These are phyloP conservation scores for Scleroderma bovista DNA, from an alignment of 768 basidiomycete genomes.

Conservation along the genomic window DNA sequence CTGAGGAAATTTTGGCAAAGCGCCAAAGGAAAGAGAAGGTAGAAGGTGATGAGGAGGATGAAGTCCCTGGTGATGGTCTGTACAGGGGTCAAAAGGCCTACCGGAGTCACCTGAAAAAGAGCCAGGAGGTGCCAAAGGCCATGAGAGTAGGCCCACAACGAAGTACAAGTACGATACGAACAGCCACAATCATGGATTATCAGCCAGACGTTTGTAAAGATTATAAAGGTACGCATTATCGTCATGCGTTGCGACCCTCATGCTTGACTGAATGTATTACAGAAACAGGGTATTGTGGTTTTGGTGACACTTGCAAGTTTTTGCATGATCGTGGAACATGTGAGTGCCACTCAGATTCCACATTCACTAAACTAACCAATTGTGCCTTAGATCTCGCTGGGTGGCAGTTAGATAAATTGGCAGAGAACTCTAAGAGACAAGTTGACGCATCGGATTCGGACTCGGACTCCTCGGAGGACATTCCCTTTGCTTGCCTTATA, in stretches of 20 bases:
- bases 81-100: conserved; percentile 86
- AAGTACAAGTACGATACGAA: conserved; percentile 76
- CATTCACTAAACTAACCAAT: conserved; percentile 5
- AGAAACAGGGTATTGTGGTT: conserved; percentile 99
- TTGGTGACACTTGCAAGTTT: conserved; percentile 99
- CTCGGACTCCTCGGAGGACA: conserved; percentile 73
- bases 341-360: conserved; percentile 35
- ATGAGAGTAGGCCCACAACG: conserved; percentile 83
- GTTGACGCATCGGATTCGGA: conserved; percentile 53
- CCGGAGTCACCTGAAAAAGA: conserved; percentile 74
- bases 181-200: conserved; percentile 94
- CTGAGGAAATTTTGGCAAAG: conserved; percentile 71
- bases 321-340: conserved; percentile 96
- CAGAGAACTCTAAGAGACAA: conserved; percentile 65
- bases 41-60: conserved; percentile 47
- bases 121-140: conserved; percentile 77
- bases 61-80: conserved; percentile 72
- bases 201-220: conserved; percentile 99
- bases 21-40: conserved; percentile 51
- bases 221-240: conserved; percentile 77
- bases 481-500: conserved; percentile 98
- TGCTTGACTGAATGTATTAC: conserved; percentile 9
- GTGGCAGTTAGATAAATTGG: conserved; percentile 96
- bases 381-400: conserved; percentile 75
- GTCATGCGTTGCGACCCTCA: not conserved